These are phyloP conservation scores for Diaporthe amygdali DNA, from an alignment of 2,329 filamentous ascomycete genomes.

Conservation along the genomic window DNA sequence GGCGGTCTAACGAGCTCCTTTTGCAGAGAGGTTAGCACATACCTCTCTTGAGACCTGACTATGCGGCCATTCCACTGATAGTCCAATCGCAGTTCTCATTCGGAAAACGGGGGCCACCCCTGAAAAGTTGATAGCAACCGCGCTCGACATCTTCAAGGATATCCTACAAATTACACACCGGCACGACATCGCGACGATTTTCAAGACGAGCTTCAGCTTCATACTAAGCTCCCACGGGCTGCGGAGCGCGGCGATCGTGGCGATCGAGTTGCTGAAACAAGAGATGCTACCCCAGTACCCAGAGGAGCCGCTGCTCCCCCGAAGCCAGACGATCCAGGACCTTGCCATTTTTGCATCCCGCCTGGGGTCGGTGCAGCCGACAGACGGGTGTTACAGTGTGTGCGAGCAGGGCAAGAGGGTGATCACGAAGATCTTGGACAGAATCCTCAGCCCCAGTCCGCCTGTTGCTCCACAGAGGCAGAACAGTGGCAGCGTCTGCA, in stretches of 20 bases:
- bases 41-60: too few relatives aligned
- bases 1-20: conserved; percentile 23
- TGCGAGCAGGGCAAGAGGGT: conserved; percentile 41
- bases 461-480: conserved; percentile 21
- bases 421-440: conserved; percentile 41
- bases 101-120: conserved; percentile 38
- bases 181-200: conserved; percentile 40
- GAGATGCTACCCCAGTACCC: conserved; percentile 36
- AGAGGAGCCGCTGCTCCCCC: conserved; percentile 37
- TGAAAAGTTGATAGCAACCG: conserved; percentile 36
- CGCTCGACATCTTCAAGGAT: conserved; percentile 37
- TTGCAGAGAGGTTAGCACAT: conserved; percentile 14
- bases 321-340: conserved; percentile 43
- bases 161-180: conserved; percentile 37
- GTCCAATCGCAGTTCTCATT: conserved; percentile 32
- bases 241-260: conserved; percentile 40
- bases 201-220: conserved; percentile 35
- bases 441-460: conserved; percentile 36
- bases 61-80: not conserved
- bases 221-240: conserved; percentile 39
- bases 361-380: conserved; percentile 37
- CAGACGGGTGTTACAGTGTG: conserved; percentile 36
- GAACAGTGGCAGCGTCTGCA: conserved; percentile 18
- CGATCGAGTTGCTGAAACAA: conserved; percentile 41
- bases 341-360: conserved; percentile 40